A percentile compares a stretch with the other conserved stretches of the same genome.
Evolutionary conservation across 2,329 filamentous ascomycete species (phyloP).

Genomic region (Epichloe elymi): DNA sequence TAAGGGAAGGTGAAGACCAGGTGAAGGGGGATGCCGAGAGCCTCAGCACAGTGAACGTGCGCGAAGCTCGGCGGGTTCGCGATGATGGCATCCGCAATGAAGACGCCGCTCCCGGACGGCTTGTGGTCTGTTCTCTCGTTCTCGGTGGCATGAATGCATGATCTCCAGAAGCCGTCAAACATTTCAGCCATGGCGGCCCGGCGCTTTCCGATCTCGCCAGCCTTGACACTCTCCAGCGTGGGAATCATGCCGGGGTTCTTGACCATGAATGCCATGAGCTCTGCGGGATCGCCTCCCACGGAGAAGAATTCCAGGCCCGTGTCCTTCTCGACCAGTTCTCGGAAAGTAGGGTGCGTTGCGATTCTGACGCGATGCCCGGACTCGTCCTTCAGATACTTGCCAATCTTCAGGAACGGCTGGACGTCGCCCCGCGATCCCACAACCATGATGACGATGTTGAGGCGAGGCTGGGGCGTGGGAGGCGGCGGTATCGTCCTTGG

Average conservation of each 20-base stretch:
- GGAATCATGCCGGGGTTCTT: constrained; percentile 73
- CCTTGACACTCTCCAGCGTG: constrained; percentile 55
- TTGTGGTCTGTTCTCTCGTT: constrained; percentile 45
- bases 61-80: constrained; percentile 71
- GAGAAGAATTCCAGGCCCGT: constrained; percentile 68
- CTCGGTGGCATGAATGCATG: constrained; percentile 62
- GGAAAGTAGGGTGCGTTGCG: constrained; percentile 67
- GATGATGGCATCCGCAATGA: constrained; percentile 69
- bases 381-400: constrained; percentile 55
- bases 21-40: constrained; percentile 62
- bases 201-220: constrained; percentile 57
- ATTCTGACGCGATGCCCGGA: constrained; percentile 66
- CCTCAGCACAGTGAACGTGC: constrained; percentile 68
- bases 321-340: constrained; percentile 61
- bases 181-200: constrained; percentile 64
- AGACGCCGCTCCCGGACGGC: constrained; percentile 42
- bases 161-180: constrained; percentile 72
- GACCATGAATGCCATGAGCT: constrained; percentile 82
- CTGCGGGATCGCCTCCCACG: constrained; percentile 64
- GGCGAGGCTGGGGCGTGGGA: constrained; percentile 26
- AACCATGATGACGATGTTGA: constrained; percentile 76
- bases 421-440: constrained; percentile 71
- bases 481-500: constrained; percentile 15
- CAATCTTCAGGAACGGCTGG: constrained; percentile 67
- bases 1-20: constrained; percentile 87